Percentiles rank a stretch among this genome's conserved stretches.
Conservation (phyloP, 257 asterid species). For the Lantana camara region DNA sequence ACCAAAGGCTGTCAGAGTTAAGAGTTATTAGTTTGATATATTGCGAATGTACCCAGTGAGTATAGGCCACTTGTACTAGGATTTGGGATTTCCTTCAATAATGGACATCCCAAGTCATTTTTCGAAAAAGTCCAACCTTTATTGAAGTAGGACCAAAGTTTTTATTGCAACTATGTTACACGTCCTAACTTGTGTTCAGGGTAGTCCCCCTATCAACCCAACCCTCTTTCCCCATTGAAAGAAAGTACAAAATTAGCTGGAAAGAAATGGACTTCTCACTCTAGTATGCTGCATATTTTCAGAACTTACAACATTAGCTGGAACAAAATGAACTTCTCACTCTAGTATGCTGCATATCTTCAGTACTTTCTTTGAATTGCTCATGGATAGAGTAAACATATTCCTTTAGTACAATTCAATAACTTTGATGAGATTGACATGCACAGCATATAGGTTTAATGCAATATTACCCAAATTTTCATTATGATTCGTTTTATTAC, state of each 20-base stretch:
- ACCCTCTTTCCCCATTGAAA: conserved; percentile 21
- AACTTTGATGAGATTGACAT: too few species aligned
- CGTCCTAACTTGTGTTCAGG: conserved; percentile 14
- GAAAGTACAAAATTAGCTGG: not conserved
- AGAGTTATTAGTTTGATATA: conserved; percentile 22
- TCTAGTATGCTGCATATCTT: not conserved
- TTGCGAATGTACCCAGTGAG: conserved; percentile 21
- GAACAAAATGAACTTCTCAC: not conserved
- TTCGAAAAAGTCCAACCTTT: conserved; percentile 19
- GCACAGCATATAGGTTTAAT: too few species aligned
- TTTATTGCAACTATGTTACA: not conserved
- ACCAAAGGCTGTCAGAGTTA: conserved; percentile 32
- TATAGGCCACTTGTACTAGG: conserved; percentile 28
- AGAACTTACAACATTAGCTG: not conserved
- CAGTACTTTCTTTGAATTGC: not conserved
- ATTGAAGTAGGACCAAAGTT: conserved; percentile 29
- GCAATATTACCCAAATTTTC: not conserved
- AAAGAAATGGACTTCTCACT: not conserved
- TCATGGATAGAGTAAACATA: too few species aligned
- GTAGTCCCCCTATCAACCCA: conserved; percentile 6
- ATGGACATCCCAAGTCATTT: conserved; percentile 2
- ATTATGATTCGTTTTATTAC: not conserved
- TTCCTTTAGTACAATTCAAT: too few species aligned
- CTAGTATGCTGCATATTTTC: not conserved
- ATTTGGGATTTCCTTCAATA: not conserved